phyloP scores from a whole-genome alignment of 164 flowering plant species.

The Macadamia tetraphylla region DNA sequence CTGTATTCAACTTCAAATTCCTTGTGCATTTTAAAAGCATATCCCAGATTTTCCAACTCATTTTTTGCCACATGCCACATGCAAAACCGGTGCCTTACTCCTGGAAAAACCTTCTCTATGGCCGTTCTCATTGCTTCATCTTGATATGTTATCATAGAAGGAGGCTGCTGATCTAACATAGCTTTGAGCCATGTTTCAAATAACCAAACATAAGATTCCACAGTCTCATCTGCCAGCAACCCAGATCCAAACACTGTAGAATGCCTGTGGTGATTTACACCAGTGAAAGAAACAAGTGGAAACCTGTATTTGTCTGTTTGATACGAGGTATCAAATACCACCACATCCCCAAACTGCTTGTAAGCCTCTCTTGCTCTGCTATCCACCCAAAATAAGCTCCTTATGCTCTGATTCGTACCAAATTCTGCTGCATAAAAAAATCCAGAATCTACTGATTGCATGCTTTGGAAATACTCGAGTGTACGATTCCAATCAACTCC shows the following conservation, averaged over 20 bases:
- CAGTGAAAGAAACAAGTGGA: constrained; percentile 14
- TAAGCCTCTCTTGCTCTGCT: constrained; percentile 13
- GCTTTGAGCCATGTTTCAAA: constrained; percentile 14
- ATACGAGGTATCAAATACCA: constrained; percentile 12
- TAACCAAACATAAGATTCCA: constrained; percentile 14
- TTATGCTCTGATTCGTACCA: constrained; percentile 10
- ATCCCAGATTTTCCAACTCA: constrained; percentile 9
- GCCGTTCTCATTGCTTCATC: constrained; percentile 11
- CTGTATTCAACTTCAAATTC: constrained; percentile 8
- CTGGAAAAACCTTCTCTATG: constrained; percentile 14
- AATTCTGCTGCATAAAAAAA: constrained; percentile 14
- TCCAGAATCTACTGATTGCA: constrained; percentile 15
- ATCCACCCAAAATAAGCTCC: constrained; percentile 15
- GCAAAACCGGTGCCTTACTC: constrained; percentile 15
- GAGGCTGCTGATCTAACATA: constrained; percentile 7
- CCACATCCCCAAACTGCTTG: constrained; percentile 16
- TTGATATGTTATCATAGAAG: constrained; percentile 11
- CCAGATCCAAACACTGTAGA: constrained; percentile 13
- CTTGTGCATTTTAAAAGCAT: constrained; percentile 10
- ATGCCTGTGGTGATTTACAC: constrained; percentile 14
- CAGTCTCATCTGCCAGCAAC: constrained; percentile 13
- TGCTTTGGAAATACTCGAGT: constrained; percentile 6
- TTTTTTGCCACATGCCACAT: constrained; percentile 9
- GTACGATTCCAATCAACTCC: constrained; percentile 11
- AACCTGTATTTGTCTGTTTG: constrained; percentile 12